phyloP scores from a whole-genome alignment of 1,139 yeast genomes.

The Neolecta irregularis region DNA sequence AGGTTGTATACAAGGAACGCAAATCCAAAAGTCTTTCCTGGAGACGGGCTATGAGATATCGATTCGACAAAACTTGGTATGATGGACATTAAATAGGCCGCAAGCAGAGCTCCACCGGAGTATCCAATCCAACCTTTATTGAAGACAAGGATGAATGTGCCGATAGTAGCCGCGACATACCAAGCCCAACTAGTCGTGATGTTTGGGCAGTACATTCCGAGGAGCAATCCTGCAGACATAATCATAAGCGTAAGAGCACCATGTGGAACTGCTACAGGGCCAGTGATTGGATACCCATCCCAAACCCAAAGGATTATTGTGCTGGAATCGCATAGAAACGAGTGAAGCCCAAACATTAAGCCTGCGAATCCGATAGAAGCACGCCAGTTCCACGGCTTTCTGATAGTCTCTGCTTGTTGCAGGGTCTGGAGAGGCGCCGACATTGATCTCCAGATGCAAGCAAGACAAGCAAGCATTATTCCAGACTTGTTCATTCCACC shows the following conservation, averaged over 20 bases:
- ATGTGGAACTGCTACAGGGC: constrained; percentile 85
- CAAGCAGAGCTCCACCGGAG: constrained; percentile 54
- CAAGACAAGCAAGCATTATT: constrained; percentile 45
- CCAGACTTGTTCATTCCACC: constrained; percentile 80
- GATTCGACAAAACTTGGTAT: constrained; percentile 21
- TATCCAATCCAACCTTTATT: constrained; percentile 70
- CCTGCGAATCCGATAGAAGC: constrained; percentile 68
- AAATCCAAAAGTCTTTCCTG: constrained; percentile 42
- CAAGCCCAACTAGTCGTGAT: constrained; percentile 19
- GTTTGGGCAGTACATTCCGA: constrained; percentile 24
- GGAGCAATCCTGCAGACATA: constrained; percentile 42
- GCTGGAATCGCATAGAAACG: constrained; percentile 68
- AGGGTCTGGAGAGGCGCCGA: too few species aligned
- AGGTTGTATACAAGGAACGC: constrained; percentile 41
- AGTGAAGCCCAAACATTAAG: constrained; percentile 53
- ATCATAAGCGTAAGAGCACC: constrained; percentile 48
- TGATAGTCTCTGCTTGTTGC: too few species aligned
- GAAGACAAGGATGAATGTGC: constrained; percentile 36
- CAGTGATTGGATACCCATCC: constrained; percentile 80
- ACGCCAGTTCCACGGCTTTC: too few species aligned
- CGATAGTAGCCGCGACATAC: constrained; percentile 31
- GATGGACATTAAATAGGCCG: constrained; percentile 35
- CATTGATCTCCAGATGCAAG: constrained; percentile 46
- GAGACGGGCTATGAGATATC: constrained; percentile 27
- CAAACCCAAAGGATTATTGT: constrained; percentile 81